phyloP scores from a whole-genome alignment of 2,329 filamentous ascomycete genomes.

The Graphiopsis chlorocephala region DNA sequence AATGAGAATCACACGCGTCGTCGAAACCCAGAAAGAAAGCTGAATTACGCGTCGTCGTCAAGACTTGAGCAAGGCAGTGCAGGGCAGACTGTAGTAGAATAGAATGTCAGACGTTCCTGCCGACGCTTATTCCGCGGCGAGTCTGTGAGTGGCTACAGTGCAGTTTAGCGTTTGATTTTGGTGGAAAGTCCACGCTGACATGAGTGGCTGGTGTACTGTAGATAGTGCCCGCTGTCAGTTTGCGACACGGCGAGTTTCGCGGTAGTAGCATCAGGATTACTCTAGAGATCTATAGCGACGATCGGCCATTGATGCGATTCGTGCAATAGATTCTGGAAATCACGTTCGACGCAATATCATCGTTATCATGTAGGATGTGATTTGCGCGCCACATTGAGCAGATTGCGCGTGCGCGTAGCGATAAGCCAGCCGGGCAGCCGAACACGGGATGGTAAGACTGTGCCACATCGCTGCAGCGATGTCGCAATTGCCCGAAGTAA shows the following conservation, averaged over 20 bases:
- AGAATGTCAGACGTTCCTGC: not conserved
- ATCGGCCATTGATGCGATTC: not conserved
- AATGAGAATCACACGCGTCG: not conserved
- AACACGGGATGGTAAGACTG: not conserved
- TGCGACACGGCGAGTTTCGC: not conserved
- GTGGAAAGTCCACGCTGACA: not conserved
- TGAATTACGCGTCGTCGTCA: not conserved
- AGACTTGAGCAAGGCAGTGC: not conserved
- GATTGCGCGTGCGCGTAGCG: not conserved
- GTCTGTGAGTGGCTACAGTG: not conserved
- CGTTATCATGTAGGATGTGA: not conserved
- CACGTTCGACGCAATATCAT: not conserved
- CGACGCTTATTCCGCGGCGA: not conserved
- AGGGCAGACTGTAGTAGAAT: too few relatives aligned
- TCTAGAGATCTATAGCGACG: not conserved
- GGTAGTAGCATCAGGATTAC: not conserved
- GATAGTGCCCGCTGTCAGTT: not conserved
- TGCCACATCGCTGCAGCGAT: not conserved
- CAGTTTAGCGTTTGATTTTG: not conserved
- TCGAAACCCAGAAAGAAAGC: not conserved
- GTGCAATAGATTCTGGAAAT: too few relatives aligned
- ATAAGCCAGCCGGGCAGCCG: not conserved
- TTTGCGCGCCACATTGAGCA: not conserved
- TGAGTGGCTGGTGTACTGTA: not conserved
- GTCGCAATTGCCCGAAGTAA: not conserved